Evolutionary conservation across 306 rosid species (phyloP), one percentile per base, ranked within the genome.

Genomic region (Pterocarpus macrocarpus): DNA sequence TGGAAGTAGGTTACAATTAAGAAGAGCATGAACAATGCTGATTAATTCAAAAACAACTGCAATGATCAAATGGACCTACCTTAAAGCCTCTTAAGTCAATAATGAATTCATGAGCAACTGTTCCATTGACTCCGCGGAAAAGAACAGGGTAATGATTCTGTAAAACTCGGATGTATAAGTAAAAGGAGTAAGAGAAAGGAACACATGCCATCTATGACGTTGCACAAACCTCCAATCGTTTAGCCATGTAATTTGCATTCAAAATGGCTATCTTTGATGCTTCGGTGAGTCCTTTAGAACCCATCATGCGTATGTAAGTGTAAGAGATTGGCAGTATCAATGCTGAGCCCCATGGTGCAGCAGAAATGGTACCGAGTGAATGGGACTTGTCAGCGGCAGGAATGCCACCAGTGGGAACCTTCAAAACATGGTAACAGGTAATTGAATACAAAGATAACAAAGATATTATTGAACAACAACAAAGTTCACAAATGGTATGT

Each of bases 341-440:
- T 62, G 99, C 99, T 64, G 99, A 95, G 15, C 99, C 99, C 99
- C 99, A 95, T 69, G 99, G 99, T 58, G 99, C 99, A 76, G 99
- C 98, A 63, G 99, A 83, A 80, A 95, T 95, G 74, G 94, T 83
- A 58, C 99, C 99, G n/a, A 95, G 96, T 75, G 99, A 97, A 78
- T 93, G 92, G 71, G 89, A 38, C 35, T 88, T 81, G 47, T 90
- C 94, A 0, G 98, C 92, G 35, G 92, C 91, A 83, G 99, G 99
- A 66, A 95, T 87, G 80, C 99, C 99, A 67, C 98, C 94, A 1
- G 99, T 95, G 62, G 98, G 59, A 44, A 95, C 41, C 99, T 95
- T 82, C 84, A 89, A 47, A 43, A 22, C 53, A 59, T 7, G 47
- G 66, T 17, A 43, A 71, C 77, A 79, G 63, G 69, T 16, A 33